These are phyloP conservation scores for Rhytidiadelphus loreus DNA, from an alignment of 225 moss, liverwort and hornwort genomes.

Conservation along the genomic window DNA sequence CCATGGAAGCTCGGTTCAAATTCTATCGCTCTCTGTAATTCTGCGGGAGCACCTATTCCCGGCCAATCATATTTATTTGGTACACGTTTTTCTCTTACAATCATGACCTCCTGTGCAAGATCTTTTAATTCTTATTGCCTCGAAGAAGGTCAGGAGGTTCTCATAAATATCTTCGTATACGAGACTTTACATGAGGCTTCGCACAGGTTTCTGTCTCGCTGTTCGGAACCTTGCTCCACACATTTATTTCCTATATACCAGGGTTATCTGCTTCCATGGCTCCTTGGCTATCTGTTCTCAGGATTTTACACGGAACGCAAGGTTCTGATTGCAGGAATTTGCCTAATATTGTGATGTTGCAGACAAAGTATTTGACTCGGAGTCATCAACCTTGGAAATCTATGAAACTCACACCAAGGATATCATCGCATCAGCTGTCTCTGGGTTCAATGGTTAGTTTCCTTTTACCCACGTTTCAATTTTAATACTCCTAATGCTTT, in stretches of 20 bases:
- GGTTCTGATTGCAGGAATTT: slow-evolving; percentile 1
- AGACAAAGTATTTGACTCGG: slow-evolving; percentile 79
- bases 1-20: slow-evolving; percentile 79
- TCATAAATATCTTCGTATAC: background rate
- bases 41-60: slow-evolving; percentile 24
- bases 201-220: background rate
- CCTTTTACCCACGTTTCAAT: background rate
- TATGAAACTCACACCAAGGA: slow-evolving; percentile 84
- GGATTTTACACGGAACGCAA: background rate
- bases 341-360: background rate
- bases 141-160: background rate
- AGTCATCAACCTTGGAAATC: slow-evolving; percentile 57
- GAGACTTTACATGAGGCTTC: background rate
- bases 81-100: background rate
- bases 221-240: background rate
- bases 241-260: background rate
- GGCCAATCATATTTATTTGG: slow-evolving; percentile 76
- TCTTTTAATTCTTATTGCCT: background rate
- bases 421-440: slow-evolving; percentile 77
- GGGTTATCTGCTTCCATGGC: background rate
- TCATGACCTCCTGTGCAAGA: background rate
- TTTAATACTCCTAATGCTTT: background rate
- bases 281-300: background rate
- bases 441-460: slow-evolving; percentile 77
- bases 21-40: slow-evolving; percentile 49